These are phyloP conservation scores for Nannochloropsis gaditana DNA, from an alignment of 108 stramenopile species.

Conservation along the genomic window DNA sequence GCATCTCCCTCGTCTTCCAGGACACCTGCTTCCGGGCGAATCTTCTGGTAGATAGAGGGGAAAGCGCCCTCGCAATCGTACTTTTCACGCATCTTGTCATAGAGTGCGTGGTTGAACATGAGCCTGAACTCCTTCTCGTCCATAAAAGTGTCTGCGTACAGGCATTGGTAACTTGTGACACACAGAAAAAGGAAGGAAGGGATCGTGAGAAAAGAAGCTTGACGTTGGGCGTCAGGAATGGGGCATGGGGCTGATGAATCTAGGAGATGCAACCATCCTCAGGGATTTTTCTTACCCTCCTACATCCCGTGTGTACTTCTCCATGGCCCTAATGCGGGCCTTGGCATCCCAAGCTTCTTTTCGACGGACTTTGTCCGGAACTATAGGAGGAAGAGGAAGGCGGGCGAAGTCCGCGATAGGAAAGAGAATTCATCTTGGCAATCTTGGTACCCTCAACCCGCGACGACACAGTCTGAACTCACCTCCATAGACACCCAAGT, in stretches of 20 bases:
- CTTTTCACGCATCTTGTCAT: slow-evolving; percentile 50
- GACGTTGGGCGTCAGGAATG: too few relatives aligned
- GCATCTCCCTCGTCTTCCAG: too few relatives aligned
- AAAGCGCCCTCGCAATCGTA: slow-evolving; percentile 19
- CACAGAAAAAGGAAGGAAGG: too few relatives aligned
- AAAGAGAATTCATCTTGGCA: too few relatives aligned
- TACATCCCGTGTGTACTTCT: slow-evolving; percentile 44
- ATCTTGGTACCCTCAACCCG: not conserved
- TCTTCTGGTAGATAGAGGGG: too few relatives aligned
- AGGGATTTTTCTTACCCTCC: slow-evolving; percentile 29
- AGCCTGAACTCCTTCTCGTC: slow-evolving; percentile 55
- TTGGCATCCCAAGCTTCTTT: slow-evolving; percentile 53
- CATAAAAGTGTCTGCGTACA: slow-evolving; percentile 58
- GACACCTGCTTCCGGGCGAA: too few relatives aligned
- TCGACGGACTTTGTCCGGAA: not conserved
- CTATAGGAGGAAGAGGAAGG: not conserved
- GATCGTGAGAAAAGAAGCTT: too few relatives aligned
- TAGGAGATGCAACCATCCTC: too few relatives aligned
- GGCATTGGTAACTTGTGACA: slow-evolving; percentile 38
- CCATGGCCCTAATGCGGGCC: slow-evolving; percentile 39
- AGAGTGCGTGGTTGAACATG: slow-evolving; percentile 57
- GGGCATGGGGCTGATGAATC: too few relatives aligned
- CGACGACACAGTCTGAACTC: slow-evolving; percentile 45
- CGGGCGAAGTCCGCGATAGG: not conserved
- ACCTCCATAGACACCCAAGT: slow-evolving; percentile 60